Evolutionary conservation across 768 basidiomycete genomes (phyloP).

Genomic region (Serendipita sp.): DNA sequence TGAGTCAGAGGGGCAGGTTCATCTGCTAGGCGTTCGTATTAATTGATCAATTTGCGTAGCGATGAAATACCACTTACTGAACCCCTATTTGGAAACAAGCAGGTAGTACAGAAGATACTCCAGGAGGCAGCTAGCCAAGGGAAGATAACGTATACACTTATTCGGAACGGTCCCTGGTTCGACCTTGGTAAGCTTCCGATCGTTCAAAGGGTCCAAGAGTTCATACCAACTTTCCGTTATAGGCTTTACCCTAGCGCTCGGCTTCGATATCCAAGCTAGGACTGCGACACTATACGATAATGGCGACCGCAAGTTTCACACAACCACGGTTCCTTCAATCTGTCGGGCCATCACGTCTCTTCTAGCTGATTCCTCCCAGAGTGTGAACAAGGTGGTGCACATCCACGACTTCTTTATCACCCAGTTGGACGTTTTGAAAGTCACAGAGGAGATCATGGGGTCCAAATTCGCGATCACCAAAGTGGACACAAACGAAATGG

Average conservation of each 20-base stretch:
- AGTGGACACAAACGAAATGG: background rate
- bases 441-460: background rate
- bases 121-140: background rate
- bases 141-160: background rate
- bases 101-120: background rate
- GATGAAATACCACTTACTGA: background rate
- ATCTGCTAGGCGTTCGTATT: background rate
- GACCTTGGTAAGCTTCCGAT: background rate
- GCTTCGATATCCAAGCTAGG: background rate
- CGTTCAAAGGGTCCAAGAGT: background rate
- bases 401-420: background rate
- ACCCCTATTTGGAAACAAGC: background rate
- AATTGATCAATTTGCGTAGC: background rate
- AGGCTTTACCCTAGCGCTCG: background rate
- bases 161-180: background rate
- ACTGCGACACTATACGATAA: background rate
- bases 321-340: background rate
- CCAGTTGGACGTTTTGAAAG: background rate
- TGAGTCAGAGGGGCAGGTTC: background rate
- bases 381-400: background rate
- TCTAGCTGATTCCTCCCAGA: background rate
- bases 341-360: background rate
- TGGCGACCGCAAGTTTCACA: background rate
- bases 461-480: background rate
- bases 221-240: background rate